These are phyloP conservation scores for Paraconiothyrium sp. DNA, from an alignment of 2,329 filamentous ascomycete genomes.

Conservation along the genomic window DNA sequence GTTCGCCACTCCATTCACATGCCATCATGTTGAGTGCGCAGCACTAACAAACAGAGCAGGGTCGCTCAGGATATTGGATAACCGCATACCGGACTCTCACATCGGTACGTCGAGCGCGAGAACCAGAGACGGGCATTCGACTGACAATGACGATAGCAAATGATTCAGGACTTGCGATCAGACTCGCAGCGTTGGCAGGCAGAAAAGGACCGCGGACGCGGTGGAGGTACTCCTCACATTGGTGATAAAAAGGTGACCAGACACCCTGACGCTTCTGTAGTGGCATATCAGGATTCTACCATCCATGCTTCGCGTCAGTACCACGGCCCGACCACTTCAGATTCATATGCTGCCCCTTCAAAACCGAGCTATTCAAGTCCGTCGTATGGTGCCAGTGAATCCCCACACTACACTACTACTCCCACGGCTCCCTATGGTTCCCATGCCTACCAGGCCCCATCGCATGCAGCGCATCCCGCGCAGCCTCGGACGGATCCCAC, in stretches of 20 bases:
- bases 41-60: slow-evolving; percentile 40
- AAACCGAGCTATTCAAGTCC: slow-evolving; percentile 30
- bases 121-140: slow-evolving; percentile 5
- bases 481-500: slow-evolving; percentile 39
- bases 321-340: slow-evolving; percentile 44
- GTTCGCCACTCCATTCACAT: slow-evolving; percentile 43
- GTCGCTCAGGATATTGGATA: slow-evolving; percentile 61
- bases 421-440: slow-evolving; percentile 38
- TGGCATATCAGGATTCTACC: slow-evolving; percentile 54
- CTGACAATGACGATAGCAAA: slow-evolving; percentile 50
- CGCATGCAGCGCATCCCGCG: slow-evolving; percentile 40
- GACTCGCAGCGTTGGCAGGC: slow-evolving; percentile 58
- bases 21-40: slow-evolving; percentile 14
- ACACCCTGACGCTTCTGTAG: slow-evolving; percentile 57
- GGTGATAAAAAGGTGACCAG: slow-evolving; percentile 53
- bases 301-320: slow-evolving; percentile 55
- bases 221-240: slow-evolving; percentile 55
- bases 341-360: slow-evolving; percentile 36
- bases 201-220: slow-evolving; percentile 39
- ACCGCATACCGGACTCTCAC: slow-evolving; percentile 62
- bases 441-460: slow-evolving; percentile 38
- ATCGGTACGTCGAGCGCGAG: slow-evolving; percentile 50
- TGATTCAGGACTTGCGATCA: slow-evolving; percentile 60
- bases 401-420: slow-evolving; percentile 45
- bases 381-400: slow-evolving; percentile 36